Evolutionary conservation across 2,329 filamentous ascomycete species (phyloP).

Genomic region (Fusarium begoniae): DNA sequence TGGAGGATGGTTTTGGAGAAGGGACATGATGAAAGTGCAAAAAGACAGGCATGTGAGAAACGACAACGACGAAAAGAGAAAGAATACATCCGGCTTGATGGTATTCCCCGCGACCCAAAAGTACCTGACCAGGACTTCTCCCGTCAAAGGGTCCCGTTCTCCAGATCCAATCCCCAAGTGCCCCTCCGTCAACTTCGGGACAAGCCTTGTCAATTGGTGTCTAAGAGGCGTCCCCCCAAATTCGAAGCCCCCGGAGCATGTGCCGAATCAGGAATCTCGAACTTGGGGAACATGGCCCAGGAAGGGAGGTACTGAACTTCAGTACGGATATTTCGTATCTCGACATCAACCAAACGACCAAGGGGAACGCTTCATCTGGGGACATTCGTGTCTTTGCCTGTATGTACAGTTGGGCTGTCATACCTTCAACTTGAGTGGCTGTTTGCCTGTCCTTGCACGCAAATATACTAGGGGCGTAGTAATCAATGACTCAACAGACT

Average conservation of each 20-base stretch:
- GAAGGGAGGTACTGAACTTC: not conserved
- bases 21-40: slow-evolving; percentile 9
- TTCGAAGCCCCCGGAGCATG: slow-evolving; percentile 15
- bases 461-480: not conserved
- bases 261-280: slow-evolving; percentile 33
- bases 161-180: slow-evolving; percentile 34
- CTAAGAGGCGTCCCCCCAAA: slow-evolving; percentile 17
- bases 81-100: slow-evolving; percentile 30
- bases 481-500: not conserved
- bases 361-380: not conserved
- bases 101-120: slow-evolving; percentile 30
- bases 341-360: not conserved
- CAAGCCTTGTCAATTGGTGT: slow-evolving; percentile 24
- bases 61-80: not conserved
- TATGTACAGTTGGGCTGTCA: not conserved
- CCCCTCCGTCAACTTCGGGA: slow-evolving; percentile 23
- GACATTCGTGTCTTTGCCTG: not conserved
- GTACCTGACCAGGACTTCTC: slow-evolving; percentile 29
- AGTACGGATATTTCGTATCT: not conserved
- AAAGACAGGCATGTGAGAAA: slow-evolving; percentile 38
- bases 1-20: not conserved
- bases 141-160: slow-evolving; percentile 13
- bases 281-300: not conserved
- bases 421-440: slow-evolving; percentile 14
- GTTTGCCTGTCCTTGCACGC: slow-evolving; percentile 20